These are phyloP conservation scores for Xylariaceae sp. DNA, from an alignment of 2,329 filamentous ascomycete species.

Conservation along the genomic window DNA sequence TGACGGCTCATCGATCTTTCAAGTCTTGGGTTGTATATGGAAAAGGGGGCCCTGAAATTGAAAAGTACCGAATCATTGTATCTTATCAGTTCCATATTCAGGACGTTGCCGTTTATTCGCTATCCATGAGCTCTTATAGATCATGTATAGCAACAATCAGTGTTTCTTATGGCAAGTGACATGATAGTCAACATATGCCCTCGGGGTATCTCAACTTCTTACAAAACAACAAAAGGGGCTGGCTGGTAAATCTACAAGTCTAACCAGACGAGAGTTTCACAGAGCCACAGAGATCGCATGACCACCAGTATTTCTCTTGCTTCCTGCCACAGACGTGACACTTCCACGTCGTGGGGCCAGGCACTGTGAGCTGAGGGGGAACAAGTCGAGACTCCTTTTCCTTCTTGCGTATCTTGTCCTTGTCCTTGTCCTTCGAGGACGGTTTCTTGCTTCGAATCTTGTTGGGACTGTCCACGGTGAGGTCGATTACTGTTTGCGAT, in stretches of 20 bases:
- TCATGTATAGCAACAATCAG: too few species aligned
- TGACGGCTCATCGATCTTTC: background rate
- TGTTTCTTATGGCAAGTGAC: too few species aligned
- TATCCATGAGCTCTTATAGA: too few species aligned
- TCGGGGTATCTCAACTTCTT: background rate
- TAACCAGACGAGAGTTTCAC: constrained; percentile 39
- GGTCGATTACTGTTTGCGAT: constrained; percentile 24
- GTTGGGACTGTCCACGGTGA: constrained; percentile 18
- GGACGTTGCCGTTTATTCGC: too few species aligned
- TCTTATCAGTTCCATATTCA: too few species aligned
- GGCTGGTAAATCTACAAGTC: background rate
- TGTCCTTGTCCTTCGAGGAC: background rate
- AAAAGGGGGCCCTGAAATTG: too few species aligned
- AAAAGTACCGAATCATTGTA: too few species aligned
- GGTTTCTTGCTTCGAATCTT: constrained; percentile 10
- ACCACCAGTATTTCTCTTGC: constrained; percentile 54
- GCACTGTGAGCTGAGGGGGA: constrained; percentile 1
- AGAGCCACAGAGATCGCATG: constrained; percentile 49
- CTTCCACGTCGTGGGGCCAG: constrained; percentile 39
- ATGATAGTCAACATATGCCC: too few species aligned
- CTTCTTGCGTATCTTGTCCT: background rate
- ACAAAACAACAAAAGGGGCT: too few species aligned
- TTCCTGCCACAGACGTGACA: constrained; percentile 48
- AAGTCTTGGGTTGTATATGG: too few species aligned
- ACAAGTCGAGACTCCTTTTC: constrained; percentile 13